A percentile compares a stretch with the other conserved stretches of the same genome.
Conservation (phyloP, 208 protist genomes). For the Blechomonas ayalai region DNA sequence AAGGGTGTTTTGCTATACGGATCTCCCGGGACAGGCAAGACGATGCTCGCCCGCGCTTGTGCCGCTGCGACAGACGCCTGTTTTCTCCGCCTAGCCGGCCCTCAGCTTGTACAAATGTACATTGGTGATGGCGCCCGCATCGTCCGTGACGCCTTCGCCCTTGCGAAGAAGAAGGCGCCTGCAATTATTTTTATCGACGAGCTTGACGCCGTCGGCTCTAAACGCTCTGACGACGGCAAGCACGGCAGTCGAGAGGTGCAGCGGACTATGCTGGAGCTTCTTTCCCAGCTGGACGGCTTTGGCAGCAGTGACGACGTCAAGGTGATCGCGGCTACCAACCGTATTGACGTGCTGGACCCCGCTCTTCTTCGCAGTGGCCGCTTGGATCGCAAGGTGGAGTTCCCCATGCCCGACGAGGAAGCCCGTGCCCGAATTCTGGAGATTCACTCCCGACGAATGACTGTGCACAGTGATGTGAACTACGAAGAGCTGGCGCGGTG, state of each 20-base stretch:
- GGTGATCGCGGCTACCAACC: constrained; percentile 99
- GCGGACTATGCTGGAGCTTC: constrained; percentile 99
- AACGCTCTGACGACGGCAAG: constrained; percentile 96
- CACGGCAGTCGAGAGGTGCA: constrained; percentile 98
- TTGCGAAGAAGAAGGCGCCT: constrained; percentile 99
- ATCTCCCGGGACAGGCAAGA: constrained; percentile 98
- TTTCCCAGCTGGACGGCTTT: constrained; percentile 99
- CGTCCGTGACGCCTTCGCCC: constrained; percentile 99
- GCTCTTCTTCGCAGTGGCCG: constrained; percentile 98
- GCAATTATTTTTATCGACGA: constrained; percentile 99
- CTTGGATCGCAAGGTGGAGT: constrained; percentile 99
- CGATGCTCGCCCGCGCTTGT: constrained; percentile 97
- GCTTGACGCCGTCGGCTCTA: constrained; percentile 99
- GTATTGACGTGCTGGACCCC: constrained; percentile 99
- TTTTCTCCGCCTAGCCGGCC: constrained; percentile 99
- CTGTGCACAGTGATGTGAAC: constrained; percentile 94
- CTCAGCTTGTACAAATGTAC: constrained; percentile 98
- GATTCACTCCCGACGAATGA: constrained; percentile 99
- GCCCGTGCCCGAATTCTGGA: constrained; percentile 97
- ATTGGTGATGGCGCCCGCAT: constrained; percentile 98
- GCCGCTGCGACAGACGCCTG: constrained; percentile 98
- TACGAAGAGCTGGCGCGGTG: constrained; percentile 99
- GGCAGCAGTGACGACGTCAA: constrained; percentile 96
- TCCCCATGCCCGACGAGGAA: constrained; percentile 98
- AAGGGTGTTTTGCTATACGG: constrained; percentile 98